Base-by-base conservation (phyloP, 176 grass and related monocot genomes). In the Elaeis guineensis region DNA sequence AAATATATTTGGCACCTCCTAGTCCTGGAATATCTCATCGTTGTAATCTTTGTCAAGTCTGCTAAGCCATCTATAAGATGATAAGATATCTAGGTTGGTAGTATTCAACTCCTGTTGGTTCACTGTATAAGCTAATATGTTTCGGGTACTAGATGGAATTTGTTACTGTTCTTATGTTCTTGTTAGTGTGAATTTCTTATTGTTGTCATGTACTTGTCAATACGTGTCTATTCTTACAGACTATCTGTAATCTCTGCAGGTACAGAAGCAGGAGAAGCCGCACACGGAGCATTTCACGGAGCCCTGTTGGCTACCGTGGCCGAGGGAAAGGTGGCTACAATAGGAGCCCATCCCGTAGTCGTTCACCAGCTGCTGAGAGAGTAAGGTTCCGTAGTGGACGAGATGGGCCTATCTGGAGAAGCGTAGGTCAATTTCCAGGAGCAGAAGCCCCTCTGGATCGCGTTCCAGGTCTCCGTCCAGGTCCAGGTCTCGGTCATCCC, bases 251-350 rank as follows among this genome's bases (percentile, higher is more conserved):
- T 19, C 6, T 29, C 48, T 49, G 29, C 53, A 84, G 89, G 93
- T 87, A 90, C 75, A 79, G 84, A 39, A 83, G 59, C 21, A 52
- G 90, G 82, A 84, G 87, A 81, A 91, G 84, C 73, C 68, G 63
- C 24, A 74, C 63, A 25, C 64, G 73, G 72, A 98, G 93, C 60
- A 22, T 82, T 26, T 89, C 93, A 15, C 81, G 56, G 14, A 89
- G 87, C 49, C 93, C 93, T 69, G 73, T 69, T 57, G 59, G 51
- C 21, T 65, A 49, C 30, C 80, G 82, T 25, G 75, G 75, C 28
- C 64, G 87, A 22, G 71, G 29, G 67, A 85, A 75, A 82, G 84
- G 68, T 66, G 80, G 74, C 66, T 73, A 79, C 66, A 86, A 84
- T 59, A 92, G 72, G 44, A 90, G 84, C 65, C 87, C 87, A 32